Conservation (phyloP, 2,329 filamentous ascomycete species). For the Fusarium compactum region DNA sequence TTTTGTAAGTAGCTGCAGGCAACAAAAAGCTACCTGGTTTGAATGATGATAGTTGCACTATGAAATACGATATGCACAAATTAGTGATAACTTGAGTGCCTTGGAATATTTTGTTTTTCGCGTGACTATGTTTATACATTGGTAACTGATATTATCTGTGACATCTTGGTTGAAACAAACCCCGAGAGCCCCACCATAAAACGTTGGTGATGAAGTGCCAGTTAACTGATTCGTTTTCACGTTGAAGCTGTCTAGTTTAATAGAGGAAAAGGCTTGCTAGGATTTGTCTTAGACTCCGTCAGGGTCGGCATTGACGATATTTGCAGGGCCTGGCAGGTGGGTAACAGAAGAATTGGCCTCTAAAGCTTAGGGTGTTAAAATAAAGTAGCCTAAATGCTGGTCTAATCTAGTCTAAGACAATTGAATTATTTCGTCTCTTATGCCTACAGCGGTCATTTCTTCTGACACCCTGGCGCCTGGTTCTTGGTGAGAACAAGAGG, state of each 20-base stretch:
- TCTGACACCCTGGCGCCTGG: neutral
- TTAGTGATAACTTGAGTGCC: neutral
- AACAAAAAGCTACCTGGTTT: constrained; percentile 48
- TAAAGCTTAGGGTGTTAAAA: too few species aligned
- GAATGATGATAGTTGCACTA: constrained; percentile 41
- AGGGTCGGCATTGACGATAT: constrained; percentile 28
- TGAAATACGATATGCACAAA: constrained; percentile 37
- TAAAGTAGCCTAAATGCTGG: too few species aligned
- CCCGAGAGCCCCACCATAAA: neutral
- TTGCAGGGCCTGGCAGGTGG: neutral
- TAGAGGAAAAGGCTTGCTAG: neutral
- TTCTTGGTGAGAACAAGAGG: constrained; percentile 9
- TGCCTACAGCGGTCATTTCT: too few species aligned
- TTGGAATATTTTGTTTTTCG: neutral
- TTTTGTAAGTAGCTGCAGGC: constrained; percentile 44
- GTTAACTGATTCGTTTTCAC: neutral
- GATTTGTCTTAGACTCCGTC: constrained; percentile 2
- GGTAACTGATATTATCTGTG: neutral
- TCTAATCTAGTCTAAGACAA: too few species aligned
- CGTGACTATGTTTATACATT: neutral
- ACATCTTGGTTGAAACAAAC: neutral
- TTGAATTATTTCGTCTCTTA: too few species aligned
- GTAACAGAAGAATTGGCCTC: too few species aligned
- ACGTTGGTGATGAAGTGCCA: neutral
- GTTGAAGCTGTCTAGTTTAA: neutral